Evolutionary conservation across 164 flowering plant genomes (phyloP).

Genomic region (Vitis labrusca): DNA sequence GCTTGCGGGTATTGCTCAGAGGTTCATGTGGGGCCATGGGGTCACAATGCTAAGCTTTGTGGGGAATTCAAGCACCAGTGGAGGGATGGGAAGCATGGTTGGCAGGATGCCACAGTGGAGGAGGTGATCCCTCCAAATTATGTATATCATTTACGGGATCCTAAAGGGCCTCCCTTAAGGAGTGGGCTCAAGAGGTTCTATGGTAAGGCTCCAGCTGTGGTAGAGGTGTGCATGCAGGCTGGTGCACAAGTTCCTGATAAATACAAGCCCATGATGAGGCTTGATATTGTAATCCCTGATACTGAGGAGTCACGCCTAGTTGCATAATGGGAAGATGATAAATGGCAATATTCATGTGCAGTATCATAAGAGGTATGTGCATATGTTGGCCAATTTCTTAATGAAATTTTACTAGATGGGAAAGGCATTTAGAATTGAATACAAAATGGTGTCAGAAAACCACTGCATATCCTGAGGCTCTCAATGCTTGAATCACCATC

Average conservation of each 20-base stretch:
- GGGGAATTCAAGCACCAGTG: conserved; percentile 94
- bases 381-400: too few relatives aligned
- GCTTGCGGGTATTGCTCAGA: conserved; percentile 97
- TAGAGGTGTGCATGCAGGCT: conserved; percentile 85
- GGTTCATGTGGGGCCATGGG: conserved; percentile 98
- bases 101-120: conserved; percentile 89
- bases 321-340: conserved; percentile 32
- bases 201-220: conserved; percentile 93
- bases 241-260: conserved; percentile 65
- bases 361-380: too few relatives aligned
- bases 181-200: conserved; percentile 65
- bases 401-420: too few relatives aligned
- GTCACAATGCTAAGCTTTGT: conserved; percentile 89
- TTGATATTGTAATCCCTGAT: conserved; percentile 87
- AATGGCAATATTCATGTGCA: too few relatives aligned
- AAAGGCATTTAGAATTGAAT: too few relatives aligned
- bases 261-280: conserved; percentile 93
- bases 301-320: conserved; percentile 61
- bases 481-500: too few relatives aligned
- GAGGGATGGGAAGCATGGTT: conserved; percentile 97
- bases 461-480: too few relatives aligned
- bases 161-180: conserved; percentile 66
- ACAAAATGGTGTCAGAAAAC: too few relatives aligned
- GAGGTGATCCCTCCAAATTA: conserved; percentile 90
- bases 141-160: conserved; percentile 89